Conservation (phyloP, 176 grass and related monocot species). For the Olyra latifolia region DNA sequence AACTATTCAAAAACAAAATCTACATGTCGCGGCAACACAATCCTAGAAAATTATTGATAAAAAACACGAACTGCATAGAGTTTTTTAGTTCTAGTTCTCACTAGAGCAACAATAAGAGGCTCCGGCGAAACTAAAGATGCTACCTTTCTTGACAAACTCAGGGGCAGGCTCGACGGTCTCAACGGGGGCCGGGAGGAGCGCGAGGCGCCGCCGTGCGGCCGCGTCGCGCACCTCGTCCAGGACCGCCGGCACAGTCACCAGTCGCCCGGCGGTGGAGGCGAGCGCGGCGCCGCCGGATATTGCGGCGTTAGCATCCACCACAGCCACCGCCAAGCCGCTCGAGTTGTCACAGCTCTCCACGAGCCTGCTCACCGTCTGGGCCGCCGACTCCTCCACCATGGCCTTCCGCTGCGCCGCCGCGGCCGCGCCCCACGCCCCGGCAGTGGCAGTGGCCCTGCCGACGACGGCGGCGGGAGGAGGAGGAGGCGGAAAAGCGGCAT, state of each 20-base stretch:
- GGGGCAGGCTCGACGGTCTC: conserved; percentile 81
- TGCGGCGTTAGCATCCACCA: conserved; percentile 93
- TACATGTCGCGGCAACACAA: neutral
- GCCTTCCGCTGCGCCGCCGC: conserved; percentile 31
- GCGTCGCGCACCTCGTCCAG: conserved; percentile 90
- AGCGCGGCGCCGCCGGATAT: conserved; percentile 68
- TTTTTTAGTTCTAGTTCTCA: neutral
- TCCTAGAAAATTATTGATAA: neutral
- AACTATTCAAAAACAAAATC: neutral
- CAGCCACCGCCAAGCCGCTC: conserved; percentile 60
- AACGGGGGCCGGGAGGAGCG: conserved; percentile 52
- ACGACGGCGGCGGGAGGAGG: neutral
- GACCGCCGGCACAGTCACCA: conserved; percentile 75
- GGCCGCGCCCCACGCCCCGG: conserved; percentile 13
- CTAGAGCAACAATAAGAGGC: neutral
- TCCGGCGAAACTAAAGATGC: neutral
- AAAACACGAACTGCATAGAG: neutral
- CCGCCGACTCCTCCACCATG: conserved; percentile 28
- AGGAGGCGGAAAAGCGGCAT: neutral
- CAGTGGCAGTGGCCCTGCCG: neutral
- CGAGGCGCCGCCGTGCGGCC: conserved; percentile 54
- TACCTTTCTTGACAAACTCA: conserved; percentile 84
- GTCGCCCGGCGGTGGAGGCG: conserved; percentile 47
- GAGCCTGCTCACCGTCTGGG: conserved; percentile 49
- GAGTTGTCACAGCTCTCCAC: conserved; percentile 48